Base-by-base conservation (phyloP, 2,329 filamentous ascomycete genomes). In the Neofusicoccum laricinum region DNA sequence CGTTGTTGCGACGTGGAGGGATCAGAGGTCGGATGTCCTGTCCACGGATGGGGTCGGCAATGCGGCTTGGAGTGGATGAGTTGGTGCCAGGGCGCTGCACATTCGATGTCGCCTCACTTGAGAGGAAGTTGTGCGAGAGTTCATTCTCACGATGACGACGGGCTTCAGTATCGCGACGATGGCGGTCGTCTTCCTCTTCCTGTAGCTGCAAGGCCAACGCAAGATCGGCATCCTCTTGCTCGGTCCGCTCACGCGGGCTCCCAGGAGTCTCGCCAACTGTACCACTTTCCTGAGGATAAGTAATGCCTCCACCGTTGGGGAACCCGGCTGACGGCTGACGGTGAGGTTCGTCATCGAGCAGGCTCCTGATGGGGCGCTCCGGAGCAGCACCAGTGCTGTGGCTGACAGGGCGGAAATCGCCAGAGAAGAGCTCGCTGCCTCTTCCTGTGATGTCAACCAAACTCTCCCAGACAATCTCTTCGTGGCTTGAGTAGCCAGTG, bases 401-500 rank as follows among this genome's bases (percentile, higher is more conserved):
- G 19, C 92, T 89, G n/a, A 97, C 91, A 0, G 90, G 83, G 36
- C 90, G 86, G 76, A 98, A 98, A 71, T 98, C 93, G 1, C 95
- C 95, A 0, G 93, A 92, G 69, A 92, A 92, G 71, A 96, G 92
- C 73, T 93, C 91, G 2, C 91, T 88, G 14, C 86, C 86, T 71
- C 91, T 89, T 7, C 95, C 95, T 59, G 89, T 95, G 21, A 97
- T 89, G 70, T 98, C 94, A 0, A 90, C 89, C 1, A 99, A 82
- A 10, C 90, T 95, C 77, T 99, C 95, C 95, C 95, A 99, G 0
- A 99, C 92, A 12, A 99, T 88, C 74, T 98, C 94, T 15, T 93
- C 90, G 69, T 97, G 92, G 10, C 84, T 86, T 11, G 90, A 88
- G 72, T 96, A 99, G 0, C 95, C 95, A 30, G 92, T 90, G 73